Conservation (phyloP, 108 stramenopile genomes). For the Fragilaria radians region DNA sequence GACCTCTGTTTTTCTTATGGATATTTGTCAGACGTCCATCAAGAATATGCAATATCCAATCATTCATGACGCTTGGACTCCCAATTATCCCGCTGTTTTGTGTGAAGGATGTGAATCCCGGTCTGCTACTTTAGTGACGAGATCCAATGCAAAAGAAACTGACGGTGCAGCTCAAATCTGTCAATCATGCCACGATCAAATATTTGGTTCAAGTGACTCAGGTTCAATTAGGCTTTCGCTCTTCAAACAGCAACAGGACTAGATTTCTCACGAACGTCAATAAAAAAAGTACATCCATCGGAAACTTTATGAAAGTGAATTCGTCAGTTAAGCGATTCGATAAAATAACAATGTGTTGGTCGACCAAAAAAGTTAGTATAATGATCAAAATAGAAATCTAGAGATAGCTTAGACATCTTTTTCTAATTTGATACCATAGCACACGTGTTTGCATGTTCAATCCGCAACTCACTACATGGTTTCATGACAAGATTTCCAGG, state of each 20-base stretch:
- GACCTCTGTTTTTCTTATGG: constrained; percentile 23
- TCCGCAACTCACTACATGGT: too few species aligned
- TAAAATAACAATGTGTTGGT: too few species aligned
- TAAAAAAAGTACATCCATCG: too few species aligned
- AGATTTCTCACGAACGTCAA: too few species aligned
- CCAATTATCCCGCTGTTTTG: constrained; percentile 7
- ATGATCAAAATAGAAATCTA: too few species aligned
- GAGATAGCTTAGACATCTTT: too few species aligned
- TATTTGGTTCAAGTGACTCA: not conserved
- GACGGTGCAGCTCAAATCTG: constrained; percentile 8
- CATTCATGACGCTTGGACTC: constrained; percentile 46
- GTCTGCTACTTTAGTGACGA: constrained; percentile 18
- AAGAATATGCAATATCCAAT: constrained; percentile 26
- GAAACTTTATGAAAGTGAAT: too few species aligned
- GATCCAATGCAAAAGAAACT: constrained; percentile 9
- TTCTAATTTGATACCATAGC: too few species aligned
- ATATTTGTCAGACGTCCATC: constrained; percentile 10
- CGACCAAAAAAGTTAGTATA: too few species aligned
- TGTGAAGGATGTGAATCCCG: constrained; percentile 38
- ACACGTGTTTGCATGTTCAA: too few species aligned
- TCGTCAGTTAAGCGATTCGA: too few species aligned
- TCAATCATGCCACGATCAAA: not conserved
- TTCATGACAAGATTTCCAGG: too few species aligned
- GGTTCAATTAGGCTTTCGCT: not conserved
- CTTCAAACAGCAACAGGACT: not conserved